Base-by-base conservation (phyloP, 768 basidiomycete genomes). In the Atractiella rhizophila region DNA sequence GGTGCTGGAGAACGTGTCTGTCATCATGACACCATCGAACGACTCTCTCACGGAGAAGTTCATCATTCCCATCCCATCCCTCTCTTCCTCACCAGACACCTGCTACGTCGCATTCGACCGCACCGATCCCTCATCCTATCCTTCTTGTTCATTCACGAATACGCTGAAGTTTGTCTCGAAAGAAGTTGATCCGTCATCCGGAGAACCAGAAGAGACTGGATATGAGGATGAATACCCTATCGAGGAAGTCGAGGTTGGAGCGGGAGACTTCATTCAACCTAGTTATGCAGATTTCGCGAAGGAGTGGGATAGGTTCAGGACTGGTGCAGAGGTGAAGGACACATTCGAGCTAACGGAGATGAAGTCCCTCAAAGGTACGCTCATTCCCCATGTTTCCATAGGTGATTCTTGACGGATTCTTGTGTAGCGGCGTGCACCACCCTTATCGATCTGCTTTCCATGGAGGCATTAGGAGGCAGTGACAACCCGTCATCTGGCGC, bases 161-260 rank as follows among this genome's bases (percentile, higher is more conserved):
- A 69, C 73, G 8, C 73, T 98, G 59, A 83, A 82, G 60, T 98
- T 91, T 56, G 64, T 86, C 51, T 86, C 80, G 64, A 98, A 96
- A 60, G 91, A 98, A 56, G 69, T 96, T 15, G 91, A 98, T 59
- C 91, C 91, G 11, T 68, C 76, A 33, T 86, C 79, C 12, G 86
- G 86, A 19, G 74, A 80, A 54, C 91, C 91, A 8, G 91, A 98
- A 60, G 82, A 79, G 48, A 86, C 91, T 40, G 91, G 91, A n/a
- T 98, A 96, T 59, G 80, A 85, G 55, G 91, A 96, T 62, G 88
- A 96, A 60, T 98, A 98, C 60, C 80, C 82, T 59, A 64, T 94
- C 31, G 91, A 98, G 59, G 91, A 96, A 46, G 70, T 91, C 42
- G 91, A 96, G 57, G 65, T 98, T 39, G 74, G 76, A 44, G 86